Base-by-base conservation (phyloP, 176 grass and related monocot genomes). In the Rhipidocladum racemiflorum region DNA sequence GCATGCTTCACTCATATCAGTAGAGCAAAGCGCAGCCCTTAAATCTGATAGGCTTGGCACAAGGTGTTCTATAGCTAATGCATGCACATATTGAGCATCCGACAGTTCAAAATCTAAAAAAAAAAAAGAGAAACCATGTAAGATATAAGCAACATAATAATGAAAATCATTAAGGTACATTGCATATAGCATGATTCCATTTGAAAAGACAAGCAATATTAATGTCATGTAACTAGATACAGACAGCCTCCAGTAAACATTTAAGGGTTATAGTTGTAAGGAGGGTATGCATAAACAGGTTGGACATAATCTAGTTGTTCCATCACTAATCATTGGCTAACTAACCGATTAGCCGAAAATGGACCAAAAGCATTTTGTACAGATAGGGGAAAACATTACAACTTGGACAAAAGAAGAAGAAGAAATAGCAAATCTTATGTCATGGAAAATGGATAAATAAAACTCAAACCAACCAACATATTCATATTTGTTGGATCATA, bases 1-100 rank as follows among this genome's bases (percentile, higher is more conserved):
- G 60, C 82, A 91, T 51, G 74, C 82, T 83, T 94, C 92, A 78
- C 78, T 90, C 92, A 94, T 94, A 73, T 91, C 89, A 74, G 78
- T 85, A 61, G 92, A 89, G 65, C 92, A 94, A 80, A 94, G 76
- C 23, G 75, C 78, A 65, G 63, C 18, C 63, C 86, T 91, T 44
- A 92, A 51, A 61, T 81, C 78, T 3, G 82, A 84, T 80, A 94
- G 72, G 62, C 66, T 69, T 63, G 89, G 89, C 53, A 87, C 82
- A 69, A 88, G 65, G 72, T 66, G 89, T 57, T 92, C 87, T 40
- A 94, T 68, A 32, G 75, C 46, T 51, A 88, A 49, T 30, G 87
- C 89, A 81, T 94, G 92, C 35, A 85, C 60, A 56, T 90, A 89
- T 61, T 94, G 92, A 67, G 89, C 81, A 75, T 85, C 87, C 6